Evolutionary conservation across 1,284 basidiomycete genomes (phyloP).

Genomic region (Naganishia liquefaciens): DNA sequence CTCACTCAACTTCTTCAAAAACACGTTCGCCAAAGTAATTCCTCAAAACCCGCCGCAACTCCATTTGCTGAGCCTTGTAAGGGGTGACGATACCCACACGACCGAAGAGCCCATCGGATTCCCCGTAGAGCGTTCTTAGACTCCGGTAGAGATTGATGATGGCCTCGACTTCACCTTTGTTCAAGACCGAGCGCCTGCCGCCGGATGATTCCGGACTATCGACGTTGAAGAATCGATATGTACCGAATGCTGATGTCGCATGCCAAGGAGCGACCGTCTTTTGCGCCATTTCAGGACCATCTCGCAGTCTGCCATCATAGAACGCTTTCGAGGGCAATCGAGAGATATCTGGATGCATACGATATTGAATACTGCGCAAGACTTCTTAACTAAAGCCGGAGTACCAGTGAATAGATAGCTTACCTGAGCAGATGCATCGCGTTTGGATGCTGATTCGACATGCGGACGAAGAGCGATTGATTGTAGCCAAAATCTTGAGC

Average conservation of each 20-base stretch:
- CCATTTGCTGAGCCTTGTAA: conserved; percentile 87
- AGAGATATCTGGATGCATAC: conserved; percentile 98
- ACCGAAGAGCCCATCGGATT: conserved; percentile 66
- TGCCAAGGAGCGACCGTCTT: conserved; percentile 91
- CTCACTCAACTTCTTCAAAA: conserved; percentile 67
- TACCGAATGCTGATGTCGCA: conserved; percentile 71
- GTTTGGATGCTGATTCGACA: conserved; percentile 75
- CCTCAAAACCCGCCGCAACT: conserved; percentile 72
- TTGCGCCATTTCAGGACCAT: conserved; percentile 83
- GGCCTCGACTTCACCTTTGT: conserved; percentile 71
- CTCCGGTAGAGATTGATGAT: conserved; percentile 79
- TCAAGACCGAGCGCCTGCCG: conserved; percentile 72
- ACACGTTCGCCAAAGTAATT: conserved; percentile 73
- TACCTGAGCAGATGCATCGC: conserved; percentile 89
- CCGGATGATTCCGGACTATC: conserved; percentile 53
- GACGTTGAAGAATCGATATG: conserved; percentile 88
- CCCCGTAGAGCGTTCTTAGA: conserved; percentile 66
- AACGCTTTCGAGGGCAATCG: conserved; percentile 85
- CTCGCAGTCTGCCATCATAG: conserved; percentile 76
- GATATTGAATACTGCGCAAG: conserved; percentile 78
- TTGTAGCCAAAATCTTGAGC: conserved; percentile 81
- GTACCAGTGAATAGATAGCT: conserved; percentile 32
- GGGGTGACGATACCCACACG: conserved; percentile 89
- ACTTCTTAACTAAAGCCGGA: background rate
- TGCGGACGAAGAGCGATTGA: conserved; percentile 87